Percentiles rank a stretch among this genome's conserved stretches.
These are phyloP conservation scores for Basidiobolus meristosporus DNA, from an alignment of 371 early-diverging fungal species.

Conservation along the genomic window DNA sequence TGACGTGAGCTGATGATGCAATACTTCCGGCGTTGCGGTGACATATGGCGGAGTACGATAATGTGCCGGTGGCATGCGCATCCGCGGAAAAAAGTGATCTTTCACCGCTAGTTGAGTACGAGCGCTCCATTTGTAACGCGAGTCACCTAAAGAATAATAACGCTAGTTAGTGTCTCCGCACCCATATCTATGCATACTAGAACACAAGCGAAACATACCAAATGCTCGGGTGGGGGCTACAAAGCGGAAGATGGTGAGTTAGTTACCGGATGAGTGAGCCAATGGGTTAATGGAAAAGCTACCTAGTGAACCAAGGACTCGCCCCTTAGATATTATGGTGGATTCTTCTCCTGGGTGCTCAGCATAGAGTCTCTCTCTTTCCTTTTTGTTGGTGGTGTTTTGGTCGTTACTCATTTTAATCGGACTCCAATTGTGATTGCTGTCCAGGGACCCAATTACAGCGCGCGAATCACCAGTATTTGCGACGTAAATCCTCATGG, in stretches of 20 bases:
- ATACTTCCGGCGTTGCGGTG: conserved; percentile 71
- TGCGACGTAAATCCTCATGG: conserved; percentile 46
- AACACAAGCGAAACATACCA: conserved; percentile 5
- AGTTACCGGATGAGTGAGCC: not conserved
- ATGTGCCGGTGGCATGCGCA: conserved; percentile 37
- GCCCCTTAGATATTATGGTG: conserved; percentile 31
- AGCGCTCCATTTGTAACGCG: conserved; percentile 57
- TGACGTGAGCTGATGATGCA: conserved; percentile 33
- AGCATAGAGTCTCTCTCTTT: conserved; percentile 30
- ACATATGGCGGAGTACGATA: conserved; percentile 84
- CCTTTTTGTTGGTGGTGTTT: conserved; percentile 34
- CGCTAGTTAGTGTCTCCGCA: conserved; percentile 4
- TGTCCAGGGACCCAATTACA: conserved; percentile 17
- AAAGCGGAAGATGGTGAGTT: no score
- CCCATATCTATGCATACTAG: conserved; percentile 1
- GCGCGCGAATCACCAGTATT: conserved; percentile 58
- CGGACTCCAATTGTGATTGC: conserved; percentile 22
- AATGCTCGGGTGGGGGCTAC: conserved; percentile 30
- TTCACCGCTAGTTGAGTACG: conserved; percentile 42
- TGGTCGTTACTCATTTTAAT: conserved; percentile 51
- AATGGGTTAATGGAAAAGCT: conserved; percentile 5
- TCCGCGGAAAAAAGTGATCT: conserved; percentile 30
- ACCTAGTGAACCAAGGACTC: conserved; percentile 63
- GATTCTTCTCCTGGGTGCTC: conserved; percentile 65
- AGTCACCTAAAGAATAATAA: conserved; percentile 45